Conservation (phyloP, 1,284 basidiomycete genomes). For the Malassezia brasiliensis region DNA sequence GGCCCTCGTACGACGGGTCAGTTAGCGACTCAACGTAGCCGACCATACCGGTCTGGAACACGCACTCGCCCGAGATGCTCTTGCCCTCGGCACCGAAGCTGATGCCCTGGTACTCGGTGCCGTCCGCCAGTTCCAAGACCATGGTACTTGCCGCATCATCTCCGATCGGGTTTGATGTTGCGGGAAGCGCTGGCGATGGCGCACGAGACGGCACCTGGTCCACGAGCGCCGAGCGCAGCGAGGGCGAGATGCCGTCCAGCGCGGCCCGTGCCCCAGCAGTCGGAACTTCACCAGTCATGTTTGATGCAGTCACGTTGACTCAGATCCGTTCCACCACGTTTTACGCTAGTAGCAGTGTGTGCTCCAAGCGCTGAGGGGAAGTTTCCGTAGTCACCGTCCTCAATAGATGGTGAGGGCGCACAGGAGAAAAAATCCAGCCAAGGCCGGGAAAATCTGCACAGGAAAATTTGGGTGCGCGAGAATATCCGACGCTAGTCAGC, state of each 20-base stretch:
- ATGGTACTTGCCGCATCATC: slow-evolving; percentile 44
- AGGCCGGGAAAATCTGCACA: neutral
- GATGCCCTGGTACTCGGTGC: slow-evolving; percentile 75
- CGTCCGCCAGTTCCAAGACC: slow-evolving; percentile 85
- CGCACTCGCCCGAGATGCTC: slow-evolving; percentile 92
- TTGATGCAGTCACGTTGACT: neutral
- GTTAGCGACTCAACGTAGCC: slow-evolving; percentile 98
- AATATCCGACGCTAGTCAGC: neutral
- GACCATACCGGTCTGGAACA: slow-evolving; percentile 99
- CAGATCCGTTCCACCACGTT: slow-evolving; percentile 1
- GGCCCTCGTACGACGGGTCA: slow-evolving; percentile 95
- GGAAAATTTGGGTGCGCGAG: neutral
- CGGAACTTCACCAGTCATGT: slow-evolving; percentile 26
- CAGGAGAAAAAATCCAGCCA: neutral
- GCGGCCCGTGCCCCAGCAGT: slow-evolving; percentile 10
- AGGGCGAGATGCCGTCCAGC: slow-evolving; percentile 21
- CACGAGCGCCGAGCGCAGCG: slow-evolving; percentile 30
- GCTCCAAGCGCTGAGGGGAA: neutral
- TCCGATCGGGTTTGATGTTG: slow-evolving; percentile 20
- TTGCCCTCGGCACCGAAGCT: slow-evolving; percentile 86
- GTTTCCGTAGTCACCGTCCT: neutral
- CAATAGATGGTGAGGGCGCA: neutral
- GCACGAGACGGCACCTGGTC: slow-evolving; percentile 17
- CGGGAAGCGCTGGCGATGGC: slow-evolving; percentile 20
- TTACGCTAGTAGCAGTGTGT: neutral